These are phyloP conservation scores for Candida parachauliodes DNA, from an alignment of 805 yeast species.

Conservation along the genomic window DNA sequence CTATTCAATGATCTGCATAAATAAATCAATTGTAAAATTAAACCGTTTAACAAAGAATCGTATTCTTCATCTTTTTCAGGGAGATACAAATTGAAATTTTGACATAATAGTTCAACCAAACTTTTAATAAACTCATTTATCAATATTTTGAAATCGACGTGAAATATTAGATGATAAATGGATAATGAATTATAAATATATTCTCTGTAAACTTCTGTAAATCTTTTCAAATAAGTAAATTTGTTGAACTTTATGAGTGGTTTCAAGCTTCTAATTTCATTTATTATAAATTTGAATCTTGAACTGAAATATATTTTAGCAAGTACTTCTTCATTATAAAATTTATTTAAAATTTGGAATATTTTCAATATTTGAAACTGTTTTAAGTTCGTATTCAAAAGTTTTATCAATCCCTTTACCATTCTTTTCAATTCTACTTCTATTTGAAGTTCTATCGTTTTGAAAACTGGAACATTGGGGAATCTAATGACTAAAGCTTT, in stretches of 20 bases:
- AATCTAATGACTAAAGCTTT: conserved; percentile 67
- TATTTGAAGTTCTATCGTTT: conserved; percentile 47
- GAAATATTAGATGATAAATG: conserved; percentile 60
- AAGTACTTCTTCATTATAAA: conserved; percentile 21
- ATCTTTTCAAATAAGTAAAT: conserved; percentile 68
- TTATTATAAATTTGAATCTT: conserved; percentile 61
- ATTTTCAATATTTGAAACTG: conserved; percentile 78
- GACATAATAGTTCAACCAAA: conserved; percentile 22
- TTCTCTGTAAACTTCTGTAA: conserved; percentile 81
- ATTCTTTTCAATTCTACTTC: conserved; percentile 56
- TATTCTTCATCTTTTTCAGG: conserved; percentile 33
- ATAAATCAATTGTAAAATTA: conserved; percentile 78
- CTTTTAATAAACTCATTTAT: conserved; percentile 28
- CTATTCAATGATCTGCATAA: conserved; percentile 83
- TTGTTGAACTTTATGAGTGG: conserved; percentile 54
- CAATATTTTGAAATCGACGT: conserved; percentile 24
- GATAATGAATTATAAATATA: conserved; percentile 71
- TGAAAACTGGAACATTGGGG: conserved; percentile 54
- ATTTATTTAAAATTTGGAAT: conserved; percentile 67
- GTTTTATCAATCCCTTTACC: conserved; percentile 65
- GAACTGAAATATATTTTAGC: conserved; percentile 64
- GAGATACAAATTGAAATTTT: conserved; percentile 21
- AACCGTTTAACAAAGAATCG: conserved; percentile 52
- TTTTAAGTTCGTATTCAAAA: conserved; percentile 71
- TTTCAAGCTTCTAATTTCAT: conserved; percentile 53